Base-by-base conservation (phyloP, 257 asterid genomes). In the Ligustrum vulgare region DNA sequence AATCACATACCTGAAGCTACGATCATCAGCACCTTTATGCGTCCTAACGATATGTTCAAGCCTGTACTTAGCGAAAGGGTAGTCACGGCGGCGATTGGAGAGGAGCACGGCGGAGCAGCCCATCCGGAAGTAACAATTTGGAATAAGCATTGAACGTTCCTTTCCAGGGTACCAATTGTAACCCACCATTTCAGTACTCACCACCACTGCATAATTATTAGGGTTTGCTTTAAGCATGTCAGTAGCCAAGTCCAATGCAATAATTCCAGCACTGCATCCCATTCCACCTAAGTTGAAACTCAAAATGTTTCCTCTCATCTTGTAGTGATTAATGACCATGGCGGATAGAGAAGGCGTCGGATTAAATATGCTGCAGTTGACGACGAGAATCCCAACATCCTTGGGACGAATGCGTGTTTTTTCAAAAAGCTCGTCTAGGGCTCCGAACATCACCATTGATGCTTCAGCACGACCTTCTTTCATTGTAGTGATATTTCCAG, bases 281-380 rank as follows among this genome's bases (percentile, higher is more conserved):
- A 94, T 93, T 5, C 99, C 99, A 0, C 99, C 99, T 41, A 94
- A 69, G 72, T 92, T 94, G 80, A 92, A 94, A 83, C 97, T 93
- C 64, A 94, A 62, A 8, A 94, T 84, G 75, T 90, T 94, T 37
- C 99, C 99, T 71, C 98, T 87, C 96, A 94, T 91, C 74, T 91
- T 94, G 66, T 92, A 94, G 85, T 91, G 97, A 80, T 94, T 94
- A 82, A 94, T 93, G 3, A 94, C 79, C 98, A 94, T 91, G 41
- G 99, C 99, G 22, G 99, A 94, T 16, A 94, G 94, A n/a, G 99
- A 94, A 4, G 99, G 99, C 3, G 99, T 94, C 23, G 99, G 99
- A 68, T 94, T 94, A 88, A 94, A 94, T 66, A 94, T 86, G 84
- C 98, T 92, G 87, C 99, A 94, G 47, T 92, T 94, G 67, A 94